phyloP scores from a whole-genome alignment of 176 grass and related monocot genomes.

The Paspalum notatum region DNA sequence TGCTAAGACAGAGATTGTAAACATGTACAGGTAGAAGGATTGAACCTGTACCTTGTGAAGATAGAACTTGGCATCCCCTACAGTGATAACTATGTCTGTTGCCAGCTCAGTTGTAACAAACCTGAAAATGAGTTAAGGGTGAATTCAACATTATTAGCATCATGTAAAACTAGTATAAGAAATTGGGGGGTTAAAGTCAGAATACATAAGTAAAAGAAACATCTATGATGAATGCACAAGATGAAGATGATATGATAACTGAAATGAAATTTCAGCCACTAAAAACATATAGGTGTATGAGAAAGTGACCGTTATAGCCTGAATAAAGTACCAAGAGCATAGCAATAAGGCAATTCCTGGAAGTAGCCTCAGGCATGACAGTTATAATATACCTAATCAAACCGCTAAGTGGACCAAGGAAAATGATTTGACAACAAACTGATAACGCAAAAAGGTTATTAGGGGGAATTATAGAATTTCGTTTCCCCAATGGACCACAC shows the following conservation, averaged over 20 bases:
- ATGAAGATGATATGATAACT: constrained; percentile 36
- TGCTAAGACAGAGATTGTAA: not conserved
- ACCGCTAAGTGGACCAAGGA: constrained; percentile 45
- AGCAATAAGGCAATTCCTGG: constrained; percentile 39
- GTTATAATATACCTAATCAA: constrained; percentile 44
- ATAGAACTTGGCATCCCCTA: constrained; percentile 90
- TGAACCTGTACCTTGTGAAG: constrained; percentile 78
- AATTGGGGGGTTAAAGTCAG: not conserved
- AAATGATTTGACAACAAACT: constrained; percentile 44
- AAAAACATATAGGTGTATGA: constrained; percentile 18
- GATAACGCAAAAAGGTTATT: constrained; percentile 11
- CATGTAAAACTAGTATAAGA: not conserved
- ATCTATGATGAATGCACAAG: not conserved
- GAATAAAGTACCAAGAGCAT: constrained; percentile 39
- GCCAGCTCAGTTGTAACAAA: constrained; percentile 92
- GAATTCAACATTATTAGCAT: constrained; percentile 18
- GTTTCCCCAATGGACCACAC: constrained; percentile 50
- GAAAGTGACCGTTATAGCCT: constrained; percentile 26
- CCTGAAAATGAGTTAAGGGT: constrained; percentile 45
- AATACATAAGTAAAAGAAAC: not conserved
- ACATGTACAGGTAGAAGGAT: not conserved
- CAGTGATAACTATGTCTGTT: constrained; percentile 79
- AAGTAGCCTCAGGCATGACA: constrained; percentile 25
- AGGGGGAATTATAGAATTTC: constrained; percentile 6
- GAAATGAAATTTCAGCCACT: constrained; percentile 15